phyloP scores from a whole-genome alignment of 176 grass and related monocot genomes.

The sorghum (Sorghum bicolor) region DNA sequence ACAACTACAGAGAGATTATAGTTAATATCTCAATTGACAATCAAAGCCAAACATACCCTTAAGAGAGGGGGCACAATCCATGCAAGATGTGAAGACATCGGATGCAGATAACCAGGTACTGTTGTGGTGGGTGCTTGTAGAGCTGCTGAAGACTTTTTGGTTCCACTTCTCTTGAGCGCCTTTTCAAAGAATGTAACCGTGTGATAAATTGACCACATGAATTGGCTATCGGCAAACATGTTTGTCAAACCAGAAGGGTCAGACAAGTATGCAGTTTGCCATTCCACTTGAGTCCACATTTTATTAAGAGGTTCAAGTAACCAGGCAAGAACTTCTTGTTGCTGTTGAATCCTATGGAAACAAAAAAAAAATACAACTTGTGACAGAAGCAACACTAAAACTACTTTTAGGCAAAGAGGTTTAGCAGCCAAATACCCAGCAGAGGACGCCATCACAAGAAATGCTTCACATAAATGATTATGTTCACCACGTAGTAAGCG shows the following conservation, averaged over 20 bases:
- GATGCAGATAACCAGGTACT: slow-evolving; percentile 61
- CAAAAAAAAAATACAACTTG: slow-evolving; percentile 22
- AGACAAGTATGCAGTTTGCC: slow-evolving; percentile 94
- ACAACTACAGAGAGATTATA: slow-evolving; percentile 14
- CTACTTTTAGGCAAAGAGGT: slow-evolving; percentile 9
- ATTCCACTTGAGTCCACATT: slow-evolving; percentile 78
- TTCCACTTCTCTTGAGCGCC: slow-evolving; percentile 88
- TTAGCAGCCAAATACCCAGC: slow-evolving; percentile 58
- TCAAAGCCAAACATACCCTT: slow-evolving; percentile 54
- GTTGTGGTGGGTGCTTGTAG: slow-evolving; percentile 32
- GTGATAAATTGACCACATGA: slow-evolving; percentile 99
- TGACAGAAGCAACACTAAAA: slow-evolving; percentile 17
- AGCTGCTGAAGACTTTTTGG: slow-evolving; percentile 58
- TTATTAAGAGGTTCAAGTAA: slow-evolving; percentile 91
- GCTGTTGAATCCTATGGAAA: slow-evolving; percentile 78
- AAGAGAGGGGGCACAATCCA: slow-evolving; percentile 96
- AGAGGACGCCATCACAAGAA: slow-evolving; percentile 95
- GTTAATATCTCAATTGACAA: slow-evolving; percentile 6
- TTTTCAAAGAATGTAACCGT: slow-evolving; percentile 93
- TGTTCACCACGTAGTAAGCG: slow-evolving; percentile 81
- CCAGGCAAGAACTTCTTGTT: slow-evolving; percentile 96
- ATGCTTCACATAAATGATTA: slow-evolving; percentile 96
- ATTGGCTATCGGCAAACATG: slow-evolving; percentile 65
- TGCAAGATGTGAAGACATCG: slow-evolving; percentile 85
- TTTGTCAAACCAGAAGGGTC: slow-evolving; percentile 67